phyloP scores from a whole-genome alignment of 2,329 filamentous ascomycete genomes.

The Sporothrix protearum region DNA sequence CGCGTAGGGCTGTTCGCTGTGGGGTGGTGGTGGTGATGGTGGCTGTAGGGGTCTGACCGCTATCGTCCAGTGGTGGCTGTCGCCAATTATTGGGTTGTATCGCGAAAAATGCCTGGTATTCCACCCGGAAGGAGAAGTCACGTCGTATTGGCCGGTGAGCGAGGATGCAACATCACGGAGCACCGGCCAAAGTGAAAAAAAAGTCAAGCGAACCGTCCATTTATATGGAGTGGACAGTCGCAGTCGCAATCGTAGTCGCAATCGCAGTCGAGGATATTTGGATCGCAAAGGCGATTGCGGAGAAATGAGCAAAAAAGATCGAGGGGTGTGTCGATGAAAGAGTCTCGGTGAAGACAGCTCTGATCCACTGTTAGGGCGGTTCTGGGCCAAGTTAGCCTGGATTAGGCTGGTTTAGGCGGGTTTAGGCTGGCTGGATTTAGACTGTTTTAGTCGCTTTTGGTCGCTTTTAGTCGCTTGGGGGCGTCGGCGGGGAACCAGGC shows the following conservation, averaged over 20 bases:
- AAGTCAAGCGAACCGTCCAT: not conserved
- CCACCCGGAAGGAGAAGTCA: not conserved
- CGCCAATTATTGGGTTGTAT: not conserved
- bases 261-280: no score
- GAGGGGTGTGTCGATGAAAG: not conserved
- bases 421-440: not conserved
- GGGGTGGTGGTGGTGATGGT: not conserved
- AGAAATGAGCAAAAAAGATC: no score
- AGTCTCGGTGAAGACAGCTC: not conserved
- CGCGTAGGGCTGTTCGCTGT: constrained; percentile 6
- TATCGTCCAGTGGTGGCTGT: not conserved
- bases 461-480: not conserved
- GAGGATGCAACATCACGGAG: constrained; percentile 14
- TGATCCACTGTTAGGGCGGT: not conserved
- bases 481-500: not conserved
- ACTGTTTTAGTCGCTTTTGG: not conserved
- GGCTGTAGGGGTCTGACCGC: not conserved
- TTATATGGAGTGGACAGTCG: not conserved
- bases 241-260: not conserved
- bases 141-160: constrained; percentile 14
- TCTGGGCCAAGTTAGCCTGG: not conserved
- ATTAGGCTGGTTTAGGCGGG: not conserved
- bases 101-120: not conserved
- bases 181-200: not conserved
- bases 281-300: not conserved